phyloP scores from a whole-genome alignment of 129 eudicot genomes.

The Centrapalus pauciflorus region DNA sequence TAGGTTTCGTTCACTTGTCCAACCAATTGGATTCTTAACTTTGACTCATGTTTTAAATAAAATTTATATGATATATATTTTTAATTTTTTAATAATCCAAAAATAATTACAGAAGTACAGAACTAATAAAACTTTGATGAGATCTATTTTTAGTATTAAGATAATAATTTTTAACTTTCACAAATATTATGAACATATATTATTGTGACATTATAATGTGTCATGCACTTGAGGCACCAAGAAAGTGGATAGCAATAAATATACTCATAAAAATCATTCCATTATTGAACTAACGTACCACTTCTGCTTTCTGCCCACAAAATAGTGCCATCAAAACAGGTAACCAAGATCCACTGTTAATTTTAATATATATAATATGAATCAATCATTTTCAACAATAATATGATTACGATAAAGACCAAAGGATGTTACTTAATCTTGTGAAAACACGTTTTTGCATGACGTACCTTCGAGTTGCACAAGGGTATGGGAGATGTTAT shows the following conservation, averaged over 20 bases:
- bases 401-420: no score
- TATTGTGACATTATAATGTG: slow-evolving; percentile 26
- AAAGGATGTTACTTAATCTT: no score
- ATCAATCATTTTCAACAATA: neutral
- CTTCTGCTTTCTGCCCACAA: slow-evolving; percentile 21
- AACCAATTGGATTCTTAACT: neutral
- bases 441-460: no score
- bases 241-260: slow-evolving; percentile 21
- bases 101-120: no score
- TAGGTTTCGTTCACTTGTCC: neutral
- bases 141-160: no score
- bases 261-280: slow-evolving; percentile 11
- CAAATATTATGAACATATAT: slow-evolving; percentile 2
- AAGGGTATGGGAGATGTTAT: no score
- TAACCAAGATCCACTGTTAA: neutral
- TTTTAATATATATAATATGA: neutral
- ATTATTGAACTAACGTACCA: slow-evolving; percentile 15
- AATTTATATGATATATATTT: no score
- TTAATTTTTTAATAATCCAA: no score
- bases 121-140: no score
- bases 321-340: slow-evolving; percentile 18
- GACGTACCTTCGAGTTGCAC: no score
- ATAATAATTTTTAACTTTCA: neutral
- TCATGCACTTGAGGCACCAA: slow-evolving; percentile 16
- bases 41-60: no score